Base-by-base conservation (phyloP, 805 yeast species). In the Barnettozyma salicaria region DNA sequence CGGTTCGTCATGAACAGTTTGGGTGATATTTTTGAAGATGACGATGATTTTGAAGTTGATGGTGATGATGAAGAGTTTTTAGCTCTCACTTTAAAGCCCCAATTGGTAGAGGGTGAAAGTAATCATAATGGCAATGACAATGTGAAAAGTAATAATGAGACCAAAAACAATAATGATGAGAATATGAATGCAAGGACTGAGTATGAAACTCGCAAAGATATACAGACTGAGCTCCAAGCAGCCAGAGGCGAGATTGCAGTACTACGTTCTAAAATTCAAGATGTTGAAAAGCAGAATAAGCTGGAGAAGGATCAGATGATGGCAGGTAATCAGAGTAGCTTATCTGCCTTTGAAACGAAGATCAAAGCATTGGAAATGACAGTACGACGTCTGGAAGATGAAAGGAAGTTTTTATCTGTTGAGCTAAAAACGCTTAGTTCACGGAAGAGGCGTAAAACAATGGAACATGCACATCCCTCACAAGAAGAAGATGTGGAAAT, bases 221-320 rank as follows among this genome's bases (percentile, higher is more conserved):
- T 19, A 11, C 50, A 39, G 42, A 51, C 36, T 31, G 61, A 62
- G 27, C 44, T 77, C n/a, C 66, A 64, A 37, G 61, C 68, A 24
- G 80, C 85, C 5, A 74, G 73, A 38, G 97, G 97, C 3, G 96
- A 89, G 52, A 78, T 84, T 25, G 78, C 92, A 11, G 78, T 88
- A 24, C 64, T 89, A 13, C 65, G 94, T 37, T 75, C 80, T 8
- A 85, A 78, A 48, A 60, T 83, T 16, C 60, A 68, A 16, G 68
- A 70, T 28, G 43, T 73, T 4, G 72, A 70, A 34, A 52, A 52
- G 19, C 65, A 61, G 33, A 61, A 61, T 28, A 29, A 17, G 5
- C 44, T 49, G 5, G 58, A 56, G 17, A 44, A 58, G 5, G 44
- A 52, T 5, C 52, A 58, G 18, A 19, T 60, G 9, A 20, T 45